phyloP scores from a whole-genome alignment of 78 protist species.

The Cyanophora paradoxa region DNA sequence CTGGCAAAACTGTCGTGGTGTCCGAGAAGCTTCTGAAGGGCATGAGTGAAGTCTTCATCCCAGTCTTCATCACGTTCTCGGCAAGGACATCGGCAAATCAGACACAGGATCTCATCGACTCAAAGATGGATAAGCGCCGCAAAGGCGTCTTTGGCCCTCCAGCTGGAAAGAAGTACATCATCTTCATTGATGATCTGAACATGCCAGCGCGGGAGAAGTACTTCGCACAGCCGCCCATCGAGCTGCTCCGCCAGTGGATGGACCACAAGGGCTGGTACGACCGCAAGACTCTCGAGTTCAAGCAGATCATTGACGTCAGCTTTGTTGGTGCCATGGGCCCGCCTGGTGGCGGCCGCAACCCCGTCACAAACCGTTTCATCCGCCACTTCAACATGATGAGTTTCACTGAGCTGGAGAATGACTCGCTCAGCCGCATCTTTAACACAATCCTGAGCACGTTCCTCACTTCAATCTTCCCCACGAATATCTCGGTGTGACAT shows the following conservation, averaged over 20 bases:
- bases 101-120: constrained; percentile 67
- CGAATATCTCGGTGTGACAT: background rate
- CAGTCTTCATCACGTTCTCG: constrained; percentile 48
- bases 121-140: constrained; percentile 51
- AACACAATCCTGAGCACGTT: constrained; percentile 38
- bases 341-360: constrained; percentile 79
- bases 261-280: constrained; percentile 76
- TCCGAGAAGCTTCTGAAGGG: constrained; percentile 29
- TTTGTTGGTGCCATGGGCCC: constrained; percentile 77
- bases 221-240: constrained; percentile 73
- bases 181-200: constrained; percentile 79
- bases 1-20: constrained; percentile 69
- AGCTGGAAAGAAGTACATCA: constrained; percentile 37
- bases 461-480: background rate
- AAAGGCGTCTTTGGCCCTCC: constrained; percentile 63
- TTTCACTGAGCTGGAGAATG: constrained; percentile 56
- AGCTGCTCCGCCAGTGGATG: constrained; percentile 69
- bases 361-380: constrained; percentile 62
- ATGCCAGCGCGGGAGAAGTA: constrained; percentile 70
- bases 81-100: constrained; percentile 64
- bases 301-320: constrained; percentile 32
- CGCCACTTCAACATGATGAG: constrained; percentile 76
- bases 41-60: constrained; percentile 19
- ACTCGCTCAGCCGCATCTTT: constrained; percentile 47
- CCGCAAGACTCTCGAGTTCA: constrained; percentile 34